Conservation (phyloP, 2,329 filamentous ascomycete genomes). For the Elsinoe arachidis region DNA sequence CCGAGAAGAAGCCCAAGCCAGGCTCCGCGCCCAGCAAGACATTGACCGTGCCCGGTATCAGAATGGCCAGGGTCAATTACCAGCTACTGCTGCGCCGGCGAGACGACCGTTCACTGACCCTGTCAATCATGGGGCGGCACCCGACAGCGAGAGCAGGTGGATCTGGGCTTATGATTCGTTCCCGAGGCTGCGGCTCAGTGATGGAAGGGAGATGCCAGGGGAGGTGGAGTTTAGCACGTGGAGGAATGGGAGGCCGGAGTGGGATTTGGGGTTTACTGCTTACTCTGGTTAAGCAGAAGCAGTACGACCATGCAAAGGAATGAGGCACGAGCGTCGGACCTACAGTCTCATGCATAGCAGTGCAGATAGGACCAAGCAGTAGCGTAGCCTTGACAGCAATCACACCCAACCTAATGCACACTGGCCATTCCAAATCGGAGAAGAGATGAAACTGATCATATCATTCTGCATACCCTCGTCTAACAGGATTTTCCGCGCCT, state of each 20-base stretch:
- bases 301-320: background rate
- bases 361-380: background rate
- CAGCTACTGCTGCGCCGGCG: background rate
- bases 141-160: constrained; percentile 29
- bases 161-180: constrained; percentile 36
- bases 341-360: too few relatives aligned
- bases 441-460: constrained; percentile 2
- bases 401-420: too few relatives aligned
- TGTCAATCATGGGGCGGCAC: constrained; percentile 23
- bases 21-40: background rate
- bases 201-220: constrained; percentile 42
- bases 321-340: background rate
- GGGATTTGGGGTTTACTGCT: constrained; percentile 18
- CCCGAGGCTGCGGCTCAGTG: constrained; percentile 35
- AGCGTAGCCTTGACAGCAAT: too few relatives aligned
- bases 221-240: constrained; percentile 30
- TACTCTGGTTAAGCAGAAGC: background rate
- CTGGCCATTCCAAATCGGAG: background rate
- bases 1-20: background rate
- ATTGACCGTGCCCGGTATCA: background rate
- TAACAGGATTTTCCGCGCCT: background rate
- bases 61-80: background rate
- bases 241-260: constrained; percentile 26
- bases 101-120: constrained; percentile 18
- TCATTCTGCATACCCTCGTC: constrained; percentile 1